These are phyloP conservation scores for Micractinium conductrix DNA, from an alignment of 139 green algal species.

Conservation along the genomic window DNA sequence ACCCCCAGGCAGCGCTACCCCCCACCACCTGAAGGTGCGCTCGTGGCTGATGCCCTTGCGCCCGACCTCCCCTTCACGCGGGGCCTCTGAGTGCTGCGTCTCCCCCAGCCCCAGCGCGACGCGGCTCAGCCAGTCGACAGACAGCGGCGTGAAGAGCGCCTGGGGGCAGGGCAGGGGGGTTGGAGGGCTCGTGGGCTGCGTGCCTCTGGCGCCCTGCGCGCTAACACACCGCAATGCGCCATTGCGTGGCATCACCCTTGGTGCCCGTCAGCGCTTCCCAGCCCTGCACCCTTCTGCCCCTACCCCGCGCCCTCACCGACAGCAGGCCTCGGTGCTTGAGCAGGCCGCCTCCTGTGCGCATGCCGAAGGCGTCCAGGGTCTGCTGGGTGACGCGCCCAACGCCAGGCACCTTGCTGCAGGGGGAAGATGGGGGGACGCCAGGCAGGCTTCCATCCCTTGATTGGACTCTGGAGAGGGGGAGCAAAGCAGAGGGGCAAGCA, in stretches of 20 bases:
- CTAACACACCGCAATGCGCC: too few species aligned
- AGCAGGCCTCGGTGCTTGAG: constrained; percentile 65
- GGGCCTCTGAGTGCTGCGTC: constrained; percentile 48
- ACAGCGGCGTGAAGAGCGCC: constrained; percentile 67
- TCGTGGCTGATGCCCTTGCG: constrained; percentile 89
- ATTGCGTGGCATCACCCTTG: too few species aligned
- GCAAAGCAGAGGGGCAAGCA: not conserved
- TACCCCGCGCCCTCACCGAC: not conserved
- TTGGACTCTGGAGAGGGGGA: too few species aligned
- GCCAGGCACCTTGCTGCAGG: constrained; percentile 75
- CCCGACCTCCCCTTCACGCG: constrained; percentile 52
- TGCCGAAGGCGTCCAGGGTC: constrained; percentile 64
- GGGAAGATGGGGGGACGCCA: not conserved
- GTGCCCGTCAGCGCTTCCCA: too few species aligned
- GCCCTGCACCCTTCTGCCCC: not conserved
- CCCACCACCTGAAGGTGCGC: constrained; percentile 73
- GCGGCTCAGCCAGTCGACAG: constrained; percentile 69
- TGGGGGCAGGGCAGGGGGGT: not conserved
- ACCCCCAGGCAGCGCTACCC: too few species aligned
- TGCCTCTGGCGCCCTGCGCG: too few species aligned
- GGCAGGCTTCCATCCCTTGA: too few species aligned
- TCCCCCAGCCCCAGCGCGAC: constrained; percentile 67
- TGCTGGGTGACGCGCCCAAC: constrained; percentile 85
- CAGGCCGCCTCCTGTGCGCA: constrained; percentile 69
- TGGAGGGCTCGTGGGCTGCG: too few species aligned